Evolutionary conservation across 148 eudicot genomes (phyloP), one percentile per base, ranked within the genome.

Genomic region (Chenopodium berlandieri): DNA sequence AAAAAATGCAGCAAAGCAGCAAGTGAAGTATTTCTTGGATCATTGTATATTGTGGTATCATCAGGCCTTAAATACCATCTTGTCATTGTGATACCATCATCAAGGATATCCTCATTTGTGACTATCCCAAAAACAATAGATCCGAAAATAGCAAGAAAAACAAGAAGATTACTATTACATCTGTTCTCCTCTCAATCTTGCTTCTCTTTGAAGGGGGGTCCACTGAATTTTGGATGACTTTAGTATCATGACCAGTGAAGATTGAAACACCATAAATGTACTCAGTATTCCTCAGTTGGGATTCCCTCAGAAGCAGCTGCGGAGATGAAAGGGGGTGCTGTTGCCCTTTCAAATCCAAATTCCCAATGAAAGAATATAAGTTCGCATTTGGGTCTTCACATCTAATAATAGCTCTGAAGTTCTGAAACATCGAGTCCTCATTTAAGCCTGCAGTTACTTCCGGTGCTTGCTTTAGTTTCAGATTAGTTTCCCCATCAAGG

Each of bases 381-480:
- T 85, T 88, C 25, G 91, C 88, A 85, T 92, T 92, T 75, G 97
- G 97, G 70, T 92, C 92, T 82, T 92, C 97, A 83, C 97, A 91
- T 75, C 82, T 88, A 14, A 91, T 85, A 25, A 80, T 25, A 5
- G 94, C 91, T 54, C 80, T 88, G 65, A 92, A 91, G 12, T 78
- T 73, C 65, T 80, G n/a, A 71, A 89, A 88, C 78, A 60, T 69
- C 3, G 88, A 73, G 47, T 86, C 93, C 67, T 89, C 89, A 60
- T 90, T 86, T 32, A 91, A 78, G 62, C 71, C 82, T 60, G 85
- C 81, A 14, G 92, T 85, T 37, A 68, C 87, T 71, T 91, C 89
- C 63, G 89, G 76, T 19, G 92, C 90, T 75, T 88, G 89, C 83
- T 92, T 92, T 17, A 89, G 82, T 77, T 92, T 92, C 50, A 92